Evolutionary conservation across 2,329 filamentous ascomycete genomes (phyloP).

Genomic region (Sporothrix pseudoabietina): DNA sequence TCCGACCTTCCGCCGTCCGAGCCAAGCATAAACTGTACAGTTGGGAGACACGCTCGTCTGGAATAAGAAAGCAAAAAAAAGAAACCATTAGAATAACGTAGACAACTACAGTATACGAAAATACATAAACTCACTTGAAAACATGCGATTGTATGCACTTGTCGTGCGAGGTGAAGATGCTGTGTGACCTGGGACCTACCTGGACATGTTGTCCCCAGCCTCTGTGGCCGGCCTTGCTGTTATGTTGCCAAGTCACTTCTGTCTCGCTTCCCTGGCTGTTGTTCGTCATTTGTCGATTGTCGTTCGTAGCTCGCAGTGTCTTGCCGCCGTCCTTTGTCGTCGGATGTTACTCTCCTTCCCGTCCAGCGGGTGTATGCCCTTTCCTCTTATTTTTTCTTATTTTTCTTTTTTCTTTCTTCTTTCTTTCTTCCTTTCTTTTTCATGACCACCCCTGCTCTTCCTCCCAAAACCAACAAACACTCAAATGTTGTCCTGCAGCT

Average conservation of each 20-base stretch:
- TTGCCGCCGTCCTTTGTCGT: background rate
- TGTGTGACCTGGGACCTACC: conserved; percentile 8
- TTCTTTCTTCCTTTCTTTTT: background rate
- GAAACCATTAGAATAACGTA: background rate
- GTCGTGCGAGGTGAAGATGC: conserved; percentile 10
- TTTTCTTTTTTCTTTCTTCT: too few relatives aligned
- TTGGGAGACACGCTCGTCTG: background rate
- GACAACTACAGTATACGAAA: background rate
- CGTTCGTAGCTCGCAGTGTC: background rate
- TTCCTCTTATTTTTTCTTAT: too few relatives aligned
- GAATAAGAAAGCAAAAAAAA: conserved; percentile 8
- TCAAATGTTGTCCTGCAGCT: background rate
- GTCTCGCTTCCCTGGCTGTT: conserved; percentile 2
- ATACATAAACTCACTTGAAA: background rate
- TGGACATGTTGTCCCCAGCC: background rate
- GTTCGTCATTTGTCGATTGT: background rate
- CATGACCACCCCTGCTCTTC: conserved; percentile 6
- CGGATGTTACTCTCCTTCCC: background rate
- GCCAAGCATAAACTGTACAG: background rate
- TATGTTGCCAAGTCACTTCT: background rate
- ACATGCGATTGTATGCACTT: background rate
- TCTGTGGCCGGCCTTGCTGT: background rate
- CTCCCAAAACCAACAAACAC: background rate
- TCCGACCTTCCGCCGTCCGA: background rate
- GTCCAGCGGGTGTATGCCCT: background rate